Evolutionary conservation across 257 asterid genomes (phyloP).

Genomic region (Linaria vulgaris): DNA sequence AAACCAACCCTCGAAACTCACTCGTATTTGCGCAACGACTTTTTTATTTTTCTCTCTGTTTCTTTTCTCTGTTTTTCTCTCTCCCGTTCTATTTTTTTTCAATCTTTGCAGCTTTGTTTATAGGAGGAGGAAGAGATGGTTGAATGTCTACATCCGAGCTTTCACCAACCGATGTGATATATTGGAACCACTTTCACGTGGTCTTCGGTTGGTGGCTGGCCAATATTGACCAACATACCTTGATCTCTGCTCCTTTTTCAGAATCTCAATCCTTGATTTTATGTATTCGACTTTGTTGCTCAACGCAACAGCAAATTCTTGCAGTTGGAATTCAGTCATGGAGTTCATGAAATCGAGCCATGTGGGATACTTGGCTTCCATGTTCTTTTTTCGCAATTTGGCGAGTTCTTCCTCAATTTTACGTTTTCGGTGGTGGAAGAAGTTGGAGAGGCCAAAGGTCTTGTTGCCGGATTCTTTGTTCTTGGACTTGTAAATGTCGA

Average conservation of each 20-base stretch:
- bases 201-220: no score
- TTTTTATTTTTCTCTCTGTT: no score
- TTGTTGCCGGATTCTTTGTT: conserved; percentile 36
- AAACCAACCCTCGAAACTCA: no score
- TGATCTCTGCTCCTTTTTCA: conserved; percentile 20
- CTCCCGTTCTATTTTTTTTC: no score
- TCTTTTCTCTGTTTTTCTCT: no score
- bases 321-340: conserved; percentile 34
- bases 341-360: conserved; percentile 26
- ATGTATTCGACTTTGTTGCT: conserved; percentile 23
- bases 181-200: no score
- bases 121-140: no score
- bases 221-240: conserved; percentile 6
- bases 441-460: conserved; percentile 43
- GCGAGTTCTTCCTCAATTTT: conserved; percentile 49
- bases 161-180: no score
- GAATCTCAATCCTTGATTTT: conserved; percentile 32
- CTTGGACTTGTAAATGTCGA: conserved; percentile 46
- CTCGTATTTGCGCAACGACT: no score
- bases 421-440: conserved; percentile 41
- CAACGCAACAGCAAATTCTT: conserved; percentile 32
- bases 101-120: no score
- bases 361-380: conserved; percentile 50
- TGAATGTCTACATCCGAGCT: no score
- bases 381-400: conserved; percentile 36